Evolutionary conservation across 2,329 filamentous ascomycete species (phyloP).

Genomic region (Aspergillus thermomutatus): DNA sequence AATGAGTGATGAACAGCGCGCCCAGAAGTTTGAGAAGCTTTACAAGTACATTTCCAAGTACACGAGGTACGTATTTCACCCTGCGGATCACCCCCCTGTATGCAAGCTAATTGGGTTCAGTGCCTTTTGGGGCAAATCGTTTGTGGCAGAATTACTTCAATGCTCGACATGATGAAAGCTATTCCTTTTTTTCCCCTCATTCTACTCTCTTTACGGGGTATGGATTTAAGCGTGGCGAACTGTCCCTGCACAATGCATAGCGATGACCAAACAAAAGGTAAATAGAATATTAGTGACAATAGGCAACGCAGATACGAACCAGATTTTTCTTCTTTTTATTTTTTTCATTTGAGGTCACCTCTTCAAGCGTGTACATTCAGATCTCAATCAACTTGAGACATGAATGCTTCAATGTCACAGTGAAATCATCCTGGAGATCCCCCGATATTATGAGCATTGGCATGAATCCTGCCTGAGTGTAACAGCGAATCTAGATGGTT

Average conservation of each 20-base stretch:
- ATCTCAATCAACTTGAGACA: not conserved
- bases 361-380: not conserved
- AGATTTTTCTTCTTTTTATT: constrained; percentile 5
- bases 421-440: not conserved
- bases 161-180: not conserved
- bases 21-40: constrained; percentile 83
- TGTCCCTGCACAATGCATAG: not conserved
- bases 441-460: not conserved
- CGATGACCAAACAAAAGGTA: not conserved
- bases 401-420: not conserved
- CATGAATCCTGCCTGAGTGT: not conserved
- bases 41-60: constrained; percentile 97
- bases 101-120: constrained; percentile 40
- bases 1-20: constrained; percentile 85
- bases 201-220: not conserved
- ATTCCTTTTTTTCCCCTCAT: not conserved
- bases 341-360: not conserved
- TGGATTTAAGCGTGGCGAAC: not conserved
- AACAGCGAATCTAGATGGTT: no score
- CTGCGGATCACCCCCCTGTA: no score
- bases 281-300: not conserved
- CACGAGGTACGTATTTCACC: constrained; percentile 59
- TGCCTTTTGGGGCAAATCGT: constrained; percentile 49
- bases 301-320: not conserved
- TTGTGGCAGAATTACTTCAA: not conserved